phyloP scores from a whole-genome alignment of 2,329 filamentous ascomycete species.

The Lachnellula suecica region DNA sequence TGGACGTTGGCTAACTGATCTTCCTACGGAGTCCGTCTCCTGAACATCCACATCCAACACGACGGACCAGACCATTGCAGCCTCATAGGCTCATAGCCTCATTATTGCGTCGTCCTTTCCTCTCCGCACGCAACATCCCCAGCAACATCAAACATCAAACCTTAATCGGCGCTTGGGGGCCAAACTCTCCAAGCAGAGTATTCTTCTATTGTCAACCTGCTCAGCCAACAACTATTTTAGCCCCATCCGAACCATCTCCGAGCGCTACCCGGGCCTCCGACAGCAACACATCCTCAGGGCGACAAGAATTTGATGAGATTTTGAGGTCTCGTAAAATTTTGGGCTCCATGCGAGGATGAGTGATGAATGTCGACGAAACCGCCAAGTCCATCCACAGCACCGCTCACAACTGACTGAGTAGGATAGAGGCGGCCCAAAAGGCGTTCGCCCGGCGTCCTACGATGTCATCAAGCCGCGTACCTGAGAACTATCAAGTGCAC shows the following conservation, averaged over 20 bases:
- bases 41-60: not conserved
- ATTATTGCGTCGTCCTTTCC: not conserved
- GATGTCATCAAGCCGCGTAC: conserved; percentile 22
- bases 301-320: not conserved
- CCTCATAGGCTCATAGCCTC: not conserved
- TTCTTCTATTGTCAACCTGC: not conserved
- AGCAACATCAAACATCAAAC: not conserved
- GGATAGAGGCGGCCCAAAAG: not conserved
- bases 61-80: not conserved
- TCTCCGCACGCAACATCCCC: not conserved
- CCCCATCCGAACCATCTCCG: not conserved
- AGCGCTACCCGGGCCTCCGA: not conserved
- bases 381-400: not conserved
- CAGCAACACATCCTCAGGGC: not conserved
- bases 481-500: conserved; percentile 19
- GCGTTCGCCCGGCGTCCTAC: conserved; percentile 1
- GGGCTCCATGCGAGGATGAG: conserved; percentile 4
- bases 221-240: not conserved
- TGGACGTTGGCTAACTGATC: not conserved
- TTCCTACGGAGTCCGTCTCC: not conserved
- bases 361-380: conserved; percentile 7
- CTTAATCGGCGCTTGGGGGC: not conserved
- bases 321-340: not conserved
- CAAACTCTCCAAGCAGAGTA: not conserved
- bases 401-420: not conserved